Percentiles rank a stretch among this genome's conserved stretches.
Evolutionary conservation across 202 grass and related monocot species (phyloP).

Genomic region (Brachypodium distachyon): DNA sequence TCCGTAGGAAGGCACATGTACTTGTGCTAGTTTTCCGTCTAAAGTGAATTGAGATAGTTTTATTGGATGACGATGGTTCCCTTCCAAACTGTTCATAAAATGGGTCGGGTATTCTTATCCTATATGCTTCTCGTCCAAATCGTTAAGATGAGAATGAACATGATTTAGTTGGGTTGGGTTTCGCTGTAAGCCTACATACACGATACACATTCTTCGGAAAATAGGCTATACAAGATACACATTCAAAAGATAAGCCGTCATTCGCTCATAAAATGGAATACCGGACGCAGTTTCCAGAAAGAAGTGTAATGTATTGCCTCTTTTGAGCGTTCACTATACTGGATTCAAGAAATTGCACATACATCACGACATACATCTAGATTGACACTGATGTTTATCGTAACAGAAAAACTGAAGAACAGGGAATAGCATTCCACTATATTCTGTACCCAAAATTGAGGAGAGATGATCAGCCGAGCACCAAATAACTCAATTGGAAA

Average conservation of each 20-base stretch:
- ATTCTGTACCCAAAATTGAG: slow-evolving; percentile 14
- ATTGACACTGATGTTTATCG: neutral
- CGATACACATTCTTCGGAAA: no score
- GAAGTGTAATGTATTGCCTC: neutral
- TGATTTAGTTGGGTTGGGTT: no score
- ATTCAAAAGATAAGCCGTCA: neutral
- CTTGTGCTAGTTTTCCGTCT: no score
- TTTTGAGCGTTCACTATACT: neutral
- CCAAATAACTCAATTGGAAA: neutral
- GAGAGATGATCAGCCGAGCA: neutral
- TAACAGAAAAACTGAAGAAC: neutral
- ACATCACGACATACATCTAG: neutral
- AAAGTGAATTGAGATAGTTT: no score
- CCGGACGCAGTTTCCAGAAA: neutral
- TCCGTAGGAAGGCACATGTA: no score
- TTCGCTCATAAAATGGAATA: neutral
- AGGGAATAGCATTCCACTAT: neutral
- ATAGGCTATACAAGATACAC: no score
- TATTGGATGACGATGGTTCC: no score
- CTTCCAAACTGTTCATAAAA: no score
- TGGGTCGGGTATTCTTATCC: no score
- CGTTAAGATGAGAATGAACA: no score
- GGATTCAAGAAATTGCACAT: neutral
- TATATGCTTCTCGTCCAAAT: no score
- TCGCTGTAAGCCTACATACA: no score